Conservation (phyloP, 169 alveolate genomes). For the Cryptosporidium parvum region DNA sequence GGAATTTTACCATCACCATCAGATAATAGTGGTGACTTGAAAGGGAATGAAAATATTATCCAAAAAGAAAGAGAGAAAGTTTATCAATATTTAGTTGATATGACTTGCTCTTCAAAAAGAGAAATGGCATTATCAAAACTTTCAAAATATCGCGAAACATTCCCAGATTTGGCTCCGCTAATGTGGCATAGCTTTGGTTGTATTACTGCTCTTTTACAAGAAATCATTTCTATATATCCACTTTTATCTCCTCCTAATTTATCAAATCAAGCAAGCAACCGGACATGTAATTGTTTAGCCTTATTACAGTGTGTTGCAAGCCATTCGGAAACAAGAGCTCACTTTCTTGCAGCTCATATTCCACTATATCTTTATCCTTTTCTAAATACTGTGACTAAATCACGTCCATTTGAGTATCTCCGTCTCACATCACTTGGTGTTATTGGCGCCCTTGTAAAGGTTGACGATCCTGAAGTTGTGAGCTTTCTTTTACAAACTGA, state of each 20-base stretch:
- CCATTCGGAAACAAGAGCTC: conserved; percentile 96
- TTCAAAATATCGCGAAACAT: conserved; percentile 90
- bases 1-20: neutral
- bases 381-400: conserved; percentile 94
- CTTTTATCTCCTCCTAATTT: conserved; percentile 93
- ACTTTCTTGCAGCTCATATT: conserved; percentile 96
- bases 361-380: conserved; percentile 98
- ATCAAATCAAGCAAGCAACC: conserved; percentile 92
- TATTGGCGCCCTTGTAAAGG: conserved; percentile 99
- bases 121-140: conserved; percentile 97
- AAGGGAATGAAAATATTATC: neutral
- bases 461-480: conserved; percentile 97
- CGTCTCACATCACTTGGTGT: conserved; percentile 99
- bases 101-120: conserved; percentile 93
- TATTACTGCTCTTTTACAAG: conserved; percentile 95
- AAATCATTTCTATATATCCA: conserved; percentile 90
- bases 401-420: conserved; percentile 96
- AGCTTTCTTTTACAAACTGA: conserved; percentile 95
- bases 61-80: conserved; percentile 78
- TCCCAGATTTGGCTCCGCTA: conserved; percentile 96
- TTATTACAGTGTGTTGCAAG: conserved; percentile 98
- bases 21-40: neutral
- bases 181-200: conserved; percentile 98
- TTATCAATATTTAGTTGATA: conserved; percentile 90
- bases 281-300: conserved; percentile 98